Base-by-base conservation (phyloP, 225 moss, liverwort and hornwort species). In the Straminergon stramineum region DNA sequence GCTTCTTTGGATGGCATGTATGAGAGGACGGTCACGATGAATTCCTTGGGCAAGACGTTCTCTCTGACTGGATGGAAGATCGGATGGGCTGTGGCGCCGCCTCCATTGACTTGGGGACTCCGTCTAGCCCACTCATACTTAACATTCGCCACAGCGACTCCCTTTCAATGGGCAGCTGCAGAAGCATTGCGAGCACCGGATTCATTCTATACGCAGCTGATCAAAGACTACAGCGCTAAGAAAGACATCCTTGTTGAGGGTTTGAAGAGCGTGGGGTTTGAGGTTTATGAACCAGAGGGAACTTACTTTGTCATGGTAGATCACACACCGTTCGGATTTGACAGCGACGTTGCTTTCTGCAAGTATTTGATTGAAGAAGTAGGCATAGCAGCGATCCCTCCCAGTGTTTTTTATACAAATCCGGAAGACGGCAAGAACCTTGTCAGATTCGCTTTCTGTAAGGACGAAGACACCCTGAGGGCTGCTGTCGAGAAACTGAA, bases 301-400 rank as follows among this genome's bases (percentile, higher is more conserved):
- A 99, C 99, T 16, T 99, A 99, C 88, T 99, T 99, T 71, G 97
- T 99, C 89, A 97, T 99, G 97, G 99, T 92, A 41, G 96, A 99
- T 93, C 99, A 99, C 74, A 97, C 96, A 10, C 92, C 97, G 15
- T 99, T 99, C 77, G 99, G 99, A 75, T 99, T 95, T 84, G 93
- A 95, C 87, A 94, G 88, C 81, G 99, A 99, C 89, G 92, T 95
- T 79, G 91, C 95, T 31, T 99, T 99, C 85, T 97, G 97, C 92
- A 96, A 97, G 91, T 94, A 99, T 89, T 93, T 99, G 87, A 97
- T 99, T 69, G 96, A 99, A 85, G 99, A 99, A 81, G 99, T 99
- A 21, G 99, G 99, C 14, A 94, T 99, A 9, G 99, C 99, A 82
- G 99, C 99, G 15, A 99, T 99, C 45, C 99, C 99, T 45, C 97